Evolutionary conservation across 2,329 filamentous ascomycete genomes (phyloP).

Genomic region (Helotiales sp.): DNA sequence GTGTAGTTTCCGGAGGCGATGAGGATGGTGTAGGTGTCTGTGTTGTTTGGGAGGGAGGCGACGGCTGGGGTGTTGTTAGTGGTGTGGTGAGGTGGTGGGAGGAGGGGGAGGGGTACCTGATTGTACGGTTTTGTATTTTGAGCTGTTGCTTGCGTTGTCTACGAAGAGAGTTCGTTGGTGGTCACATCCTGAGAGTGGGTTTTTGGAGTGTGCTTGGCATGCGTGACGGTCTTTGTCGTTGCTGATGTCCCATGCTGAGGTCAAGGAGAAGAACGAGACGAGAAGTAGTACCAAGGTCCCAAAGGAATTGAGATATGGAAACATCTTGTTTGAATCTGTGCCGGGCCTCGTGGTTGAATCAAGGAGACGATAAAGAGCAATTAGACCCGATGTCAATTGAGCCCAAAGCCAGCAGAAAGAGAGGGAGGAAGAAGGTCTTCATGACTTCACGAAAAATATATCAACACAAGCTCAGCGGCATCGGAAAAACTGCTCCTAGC

Average conservation of each 20-base stretch:
- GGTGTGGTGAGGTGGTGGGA: not conserved
- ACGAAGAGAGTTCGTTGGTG: conserved; percentile 24
- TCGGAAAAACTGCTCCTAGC: conserved; percentile 10
- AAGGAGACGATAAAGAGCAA: too few relatives aligned
- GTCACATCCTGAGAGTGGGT: conserved; percentile 32
- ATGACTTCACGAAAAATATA: conserved; percentile 2
- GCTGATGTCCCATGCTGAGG: conserved; percentile 27
- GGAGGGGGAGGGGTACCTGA: conserved; percentile 21
- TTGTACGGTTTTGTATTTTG: conserved; percentile 28
- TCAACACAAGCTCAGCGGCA: not conserved
- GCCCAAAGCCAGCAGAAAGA: not conserved
- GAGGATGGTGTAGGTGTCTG: conserved; percentile 51
- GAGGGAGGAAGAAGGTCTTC: not conserved
- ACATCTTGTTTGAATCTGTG: conserved; percentile 7
- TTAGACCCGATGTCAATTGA: not conserved
- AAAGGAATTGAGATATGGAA: not conserved
- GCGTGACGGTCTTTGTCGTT: conserved; percentile 21
- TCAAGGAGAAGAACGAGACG: conserved; percentile 6
- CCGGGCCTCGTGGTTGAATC: too few relatives aligned
- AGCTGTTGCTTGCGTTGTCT: conserved; percentile 9
- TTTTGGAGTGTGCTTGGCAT: conserved; percentile 22
- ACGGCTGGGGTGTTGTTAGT: conserved; percentile 25
- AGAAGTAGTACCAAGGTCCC: conserved; percentile 5
- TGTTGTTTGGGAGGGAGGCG: conserved; percentile 29
- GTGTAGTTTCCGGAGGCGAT: conserved; percentile 60